Base-by-base conservation (phyloP, 108 stramenopile genomes). In the Cyclostephanos invisitatus region DNA sequence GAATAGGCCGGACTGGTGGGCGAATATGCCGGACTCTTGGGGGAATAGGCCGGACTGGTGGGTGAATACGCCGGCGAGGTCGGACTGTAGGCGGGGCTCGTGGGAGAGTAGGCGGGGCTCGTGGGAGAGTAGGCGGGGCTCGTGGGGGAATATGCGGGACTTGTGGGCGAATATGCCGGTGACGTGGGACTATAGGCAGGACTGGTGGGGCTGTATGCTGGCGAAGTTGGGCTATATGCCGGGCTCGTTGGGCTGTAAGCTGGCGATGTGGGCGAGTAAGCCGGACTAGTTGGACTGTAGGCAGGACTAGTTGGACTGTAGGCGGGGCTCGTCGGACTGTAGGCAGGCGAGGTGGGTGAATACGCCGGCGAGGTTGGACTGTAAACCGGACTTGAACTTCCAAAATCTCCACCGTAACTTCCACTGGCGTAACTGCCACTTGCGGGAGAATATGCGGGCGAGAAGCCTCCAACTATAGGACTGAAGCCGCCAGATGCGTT, bases 201-300 rank as follows among this genome's bases (percentile, higher is more conserved):
- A 6, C 62, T 63, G 0, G 86, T 89, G 0, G 73, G 67, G 18
- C 74, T 77, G 68, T 79, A 87, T 27, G 74, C 82, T 29, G 81
- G 85, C 24, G 64, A 66, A 10, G 83, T 83, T 9, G 85, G 85
- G 11, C 56, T 62, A 53, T 91, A 91, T 2, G 82, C 85, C 42
- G 90, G 89, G 47, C 83, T 84, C 6, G 92, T 93, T 5, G 94
- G 92, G 12, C 63, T 64, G 62, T 85, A 91, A 0, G 92, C 90
- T 15, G 96, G 94, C 32, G 74, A 81, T 7, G 93, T 93, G 2
- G 96, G 96, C 7, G 80, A 81, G 77, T 96, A 97, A 20, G 87
- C 90, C 7, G 97, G 98, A 50, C 79, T 82, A 17, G 93, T 95
- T 4, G 95, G 95, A 22, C 78, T 78, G 50, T 86, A 92, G 1